phyloP scores from a whole-genome alignment of 73 alveolate species.

The Blepharisma japonicum region DNA sequence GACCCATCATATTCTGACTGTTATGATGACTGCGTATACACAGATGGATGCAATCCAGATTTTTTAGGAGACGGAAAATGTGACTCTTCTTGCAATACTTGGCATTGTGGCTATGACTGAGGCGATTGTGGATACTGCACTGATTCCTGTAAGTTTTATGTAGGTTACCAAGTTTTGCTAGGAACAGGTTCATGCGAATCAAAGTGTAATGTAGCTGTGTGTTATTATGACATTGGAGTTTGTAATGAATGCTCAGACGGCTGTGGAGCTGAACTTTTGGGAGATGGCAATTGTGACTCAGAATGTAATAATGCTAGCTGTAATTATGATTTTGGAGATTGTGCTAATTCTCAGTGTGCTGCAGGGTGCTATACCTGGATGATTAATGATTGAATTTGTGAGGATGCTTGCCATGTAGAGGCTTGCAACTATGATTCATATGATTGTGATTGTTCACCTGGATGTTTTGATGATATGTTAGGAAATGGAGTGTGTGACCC shows the following conservation, averaged over 20 bases:
- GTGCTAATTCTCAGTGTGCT: not conserved
- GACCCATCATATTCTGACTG: not conserved
- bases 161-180: not conserved
- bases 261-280: not conserved
- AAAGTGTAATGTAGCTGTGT: not conserved
- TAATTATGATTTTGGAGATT: not conserved
- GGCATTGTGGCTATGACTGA: not conserved
- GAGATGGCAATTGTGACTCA: slow-evolving; percentile 19
- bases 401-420: not conserved
- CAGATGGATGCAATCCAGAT: slow-evolving; percentile 7
- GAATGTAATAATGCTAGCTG: slow-evolving; percentile 7
- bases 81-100: not conserved
- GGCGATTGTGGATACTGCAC: slow-evolving; percentile 13
- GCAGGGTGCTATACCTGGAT: not conserved
- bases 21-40: not conserved
- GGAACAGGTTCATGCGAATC: not conserved
- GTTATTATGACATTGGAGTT: no score
- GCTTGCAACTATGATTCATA: not conserved
- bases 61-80: not conserved
- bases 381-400: not conserved
- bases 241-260: no score
- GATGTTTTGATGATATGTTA: not conserved
- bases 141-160: not conserved
- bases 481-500: not conserved
- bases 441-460: not conserved